Percentiles rank a stretch among this genome's conserved stretches.
Evolutionary conservation across 495 filamentous ascomycete species (phyloP).

Genomic region (Aspergillus carlsbadensis): DNA sequence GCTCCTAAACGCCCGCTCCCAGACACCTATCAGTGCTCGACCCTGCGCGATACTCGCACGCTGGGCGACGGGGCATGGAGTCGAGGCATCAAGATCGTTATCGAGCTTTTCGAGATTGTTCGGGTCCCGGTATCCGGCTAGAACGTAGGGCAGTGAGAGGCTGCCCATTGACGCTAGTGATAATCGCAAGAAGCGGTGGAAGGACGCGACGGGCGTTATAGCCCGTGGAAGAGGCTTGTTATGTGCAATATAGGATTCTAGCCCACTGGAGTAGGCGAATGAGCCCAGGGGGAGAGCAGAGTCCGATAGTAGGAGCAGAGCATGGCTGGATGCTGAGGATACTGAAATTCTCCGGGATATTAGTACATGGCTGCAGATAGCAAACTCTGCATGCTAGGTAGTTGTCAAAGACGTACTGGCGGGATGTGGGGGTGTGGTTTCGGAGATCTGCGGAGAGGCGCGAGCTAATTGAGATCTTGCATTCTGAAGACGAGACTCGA

Average conservation of each 20-base stretch:
- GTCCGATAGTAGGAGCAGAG: conserved; percentile 89
- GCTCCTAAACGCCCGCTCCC: conserved; percentile 69
- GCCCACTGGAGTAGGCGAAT: conserved; percentile 92
- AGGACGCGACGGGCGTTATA: conserved; percentile 42
- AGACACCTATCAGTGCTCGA: conserved; percentile 80
- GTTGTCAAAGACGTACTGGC: conserved; percentile 15
- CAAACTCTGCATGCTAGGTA: neutral
- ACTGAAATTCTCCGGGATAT: too few species aligned
- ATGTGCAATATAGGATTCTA: conserved; percentile 93
- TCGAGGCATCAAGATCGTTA: conserved; percentile 81
- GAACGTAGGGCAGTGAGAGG: conserved; percentile 80
- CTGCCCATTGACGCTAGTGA: conserved; percentile 76
- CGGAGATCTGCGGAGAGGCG: neutral
- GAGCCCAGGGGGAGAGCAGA: conserved; percentile 93
- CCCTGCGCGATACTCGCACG: conserved; percentile 84
- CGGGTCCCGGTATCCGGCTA: conserved; percentile 70
- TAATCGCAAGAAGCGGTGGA: conserved; percentile 73
- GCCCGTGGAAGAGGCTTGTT: conserved; percentile 46
- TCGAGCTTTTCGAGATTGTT: conserved; percentile 59
- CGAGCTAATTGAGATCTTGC: conserved; percentile 28
- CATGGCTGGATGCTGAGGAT: conserved; percentile 50
- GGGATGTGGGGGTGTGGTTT: conserved; percentile 8
- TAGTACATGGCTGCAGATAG: too few species aligned
- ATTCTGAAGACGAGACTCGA: conserved; percentile 46
- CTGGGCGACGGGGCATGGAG: conserved; percentile 82